Base-by-base conservation (phyloP, 345 rosid species). In the Reutealis trisperma region DNA sequence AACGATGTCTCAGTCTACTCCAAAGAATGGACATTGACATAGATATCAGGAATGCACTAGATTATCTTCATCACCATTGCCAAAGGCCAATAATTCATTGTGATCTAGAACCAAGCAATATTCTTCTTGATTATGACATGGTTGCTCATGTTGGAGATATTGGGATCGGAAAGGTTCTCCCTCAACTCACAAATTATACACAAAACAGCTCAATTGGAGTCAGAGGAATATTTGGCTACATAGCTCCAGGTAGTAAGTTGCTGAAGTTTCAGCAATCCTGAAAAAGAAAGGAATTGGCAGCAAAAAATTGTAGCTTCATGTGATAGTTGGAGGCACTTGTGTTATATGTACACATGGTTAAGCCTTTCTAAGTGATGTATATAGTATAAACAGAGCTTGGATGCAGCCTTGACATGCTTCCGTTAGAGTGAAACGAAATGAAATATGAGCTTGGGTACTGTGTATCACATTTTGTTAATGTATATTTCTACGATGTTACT, bases 161-260 rank as follows among this genome's bases (percentile, higher is more conserved):
- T 76, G 89, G 88, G n/a, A 55, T 87, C 66, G 84, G 86, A 41
- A 81, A 74, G 59, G 83, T 89, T 57, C 66, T 85, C 44, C 44
- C 30, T 59, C 70, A 7, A 57, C 77, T 4, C 68, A 44, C 19
- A 54, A 67, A 24, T 61, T 67, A 12, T 8, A 64, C 47, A 58
- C 76, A 79, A 49, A 74, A 74, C 57, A 87, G 84, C 69, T 87
- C 90, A 24, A 72, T 74, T 0, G 80, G 88, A 24, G 75, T 83
- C 3, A 84, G 75, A 80, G 92, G 92, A 55, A 80, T 89, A 47
- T 65, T 87, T 19, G 88, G 88, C 21, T 89, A 84, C 62, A 73
- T 84, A 1, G 84, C 92, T 64, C 90, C 92, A 67, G 90, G 88
- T 87, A 12, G 30, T 27, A 27, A 1, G 30, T 27, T 1, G 30